phyloP scores from a whole-genome alignment of 345 rosid species.

The Euphorbia pulcherrima region DNA sequence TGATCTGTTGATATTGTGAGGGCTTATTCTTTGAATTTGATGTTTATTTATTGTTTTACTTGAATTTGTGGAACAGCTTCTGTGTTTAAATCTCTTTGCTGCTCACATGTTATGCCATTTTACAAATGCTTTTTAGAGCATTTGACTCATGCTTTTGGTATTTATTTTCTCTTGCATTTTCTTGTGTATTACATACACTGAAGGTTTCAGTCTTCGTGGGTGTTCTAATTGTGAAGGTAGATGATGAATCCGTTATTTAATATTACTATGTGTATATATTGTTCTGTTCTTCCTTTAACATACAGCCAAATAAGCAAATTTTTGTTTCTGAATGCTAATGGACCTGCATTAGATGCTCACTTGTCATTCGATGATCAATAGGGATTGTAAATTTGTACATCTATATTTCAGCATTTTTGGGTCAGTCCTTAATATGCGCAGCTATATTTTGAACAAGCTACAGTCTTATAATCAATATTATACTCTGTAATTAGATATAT shows the following conservation, averaged over 20 bases:
- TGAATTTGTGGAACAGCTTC: too few species aligned
- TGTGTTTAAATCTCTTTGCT: neutral
- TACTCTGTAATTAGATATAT: too few species aligned
- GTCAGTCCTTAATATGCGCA: neutral
- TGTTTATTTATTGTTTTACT: too few species aligned
- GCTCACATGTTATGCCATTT: neutral
- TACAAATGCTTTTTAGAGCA: neutral
- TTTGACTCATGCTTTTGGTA: neutral
- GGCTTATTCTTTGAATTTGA: too few species aligned
- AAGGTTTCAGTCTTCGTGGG: neutral
- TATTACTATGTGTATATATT: neutral
- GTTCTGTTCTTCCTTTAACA: neutral
- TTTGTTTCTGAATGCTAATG: slow-evolving; percentile 47
- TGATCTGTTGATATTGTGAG: too few species aligned
- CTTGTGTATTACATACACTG: neutral
- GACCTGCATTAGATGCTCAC: slow-evolving; percentile 26
- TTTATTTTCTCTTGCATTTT: neutral
- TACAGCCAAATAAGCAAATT: slow-evolving; percentile 32
- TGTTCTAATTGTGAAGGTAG: neutral
- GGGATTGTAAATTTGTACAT: slow-evolving; percentile 33
- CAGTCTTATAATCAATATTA: too few species aligned
- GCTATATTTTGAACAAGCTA: too few species aligned
- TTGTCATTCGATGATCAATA: slow-evolving; percentile 20
- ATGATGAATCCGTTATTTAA: neutral
- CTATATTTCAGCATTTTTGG: neutral